Base-by-base conservation (phyloP, 1,139 yeast genomes). In the Taphrina communis region DNA sequence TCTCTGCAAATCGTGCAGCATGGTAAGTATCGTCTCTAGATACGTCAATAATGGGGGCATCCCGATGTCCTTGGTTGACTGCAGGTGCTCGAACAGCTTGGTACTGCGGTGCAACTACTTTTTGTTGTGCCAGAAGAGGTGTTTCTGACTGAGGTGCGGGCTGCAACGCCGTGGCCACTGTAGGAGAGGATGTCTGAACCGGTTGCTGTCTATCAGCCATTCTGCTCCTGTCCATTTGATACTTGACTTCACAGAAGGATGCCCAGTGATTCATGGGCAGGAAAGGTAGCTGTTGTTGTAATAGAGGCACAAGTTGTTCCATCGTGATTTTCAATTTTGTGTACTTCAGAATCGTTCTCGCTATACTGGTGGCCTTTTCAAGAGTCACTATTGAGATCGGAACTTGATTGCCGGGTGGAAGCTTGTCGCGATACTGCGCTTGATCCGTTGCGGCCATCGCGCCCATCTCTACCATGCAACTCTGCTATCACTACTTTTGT, bases 341-440 rank as follows among this genome's bases (percentile, higher is more conserved):
- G 58, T 53, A 53, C 58, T 53, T 53, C 58, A 53, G 19, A 6
- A 53, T 17, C 8, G 42, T 17, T 38, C 17, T 53, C 19, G 58
- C 58, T n/a, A 53, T 53, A 42, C 58, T 53, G 14, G 42, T 36
- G 14, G 41, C 58, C 58, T 36, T 53, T 36, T 38, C 58, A 14
- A 44, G 5, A 19, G 17, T 44, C 19, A 44, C n/a, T 7, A 2
- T 17, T 17, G 48, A 8, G n/a, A 14, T 12, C 48, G 48, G 19
- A 4, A 14, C 48, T n/a, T 44, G 48, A 17, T 17, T 11, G 2
- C 3, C 5, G 19, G n/a, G 12, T 19, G 48, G 19, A 2, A 3
- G 48, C 8, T 17, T n/a, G 8, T 17, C 19, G 9, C 19, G 48
- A 44, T 44, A 1, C 25, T 12, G 19, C 48, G n/a, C 19, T 44